Conservation (phyloP, 2,329 filamentous ascomycete genomes). For the Capronia americana region DNA sequence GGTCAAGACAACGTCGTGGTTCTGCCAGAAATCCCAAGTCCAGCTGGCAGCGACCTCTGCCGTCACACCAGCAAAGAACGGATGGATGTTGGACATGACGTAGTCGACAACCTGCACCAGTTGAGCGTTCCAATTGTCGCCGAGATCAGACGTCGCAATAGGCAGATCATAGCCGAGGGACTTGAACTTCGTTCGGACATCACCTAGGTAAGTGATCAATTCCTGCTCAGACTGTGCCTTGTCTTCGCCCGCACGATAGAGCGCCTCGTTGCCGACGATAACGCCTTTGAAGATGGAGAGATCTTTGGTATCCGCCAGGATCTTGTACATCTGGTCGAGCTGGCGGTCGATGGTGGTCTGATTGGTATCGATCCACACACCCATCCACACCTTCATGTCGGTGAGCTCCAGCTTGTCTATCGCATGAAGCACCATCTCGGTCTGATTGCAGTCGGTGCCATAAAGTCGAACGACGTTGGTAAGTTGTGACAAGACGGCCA, state of each 20-base stretch:
- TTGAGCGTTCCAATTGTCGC: constrained; percentile 78
- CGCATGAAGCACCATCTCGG: constrained; percentile 86
- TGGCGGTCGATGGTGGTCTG: constrained; percentile 83
- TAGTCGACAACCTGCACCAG: constrained; percentile 77
- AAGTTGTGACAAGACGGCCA: constrained; percentile 87
- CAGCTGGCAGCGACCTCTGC: constrained; percentile 73
- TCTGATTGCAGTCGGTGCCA: constrained; percentile 97
- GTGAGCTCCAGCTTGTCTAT: constrained; percentile 74
- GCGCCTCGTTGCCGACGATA: constrained; percentile 69
- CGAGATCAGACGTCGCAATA: constrained; percentile 86
- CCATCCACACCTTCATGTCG: constrained; percentile 88
- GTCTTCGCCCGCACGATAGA: constrained; percentile 57
- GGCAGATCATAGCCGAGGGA: constrained; percentile 71
- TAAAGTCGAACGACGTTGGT: constrained; percentile 89
- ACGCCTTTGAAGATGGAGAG: constrained; percentile 63
- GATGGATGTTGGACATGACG: constrained; percentile 96
- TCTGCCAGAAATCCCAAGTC: constrained; percentile 83
- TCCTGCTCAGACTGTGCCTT: constrained; percentile 69
- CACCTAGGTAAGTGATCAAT: constrained; percentile 68
- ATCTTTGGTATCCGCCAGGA: constrained; percentile 65
- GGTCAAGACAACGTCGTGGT: constrained; percentile 70
- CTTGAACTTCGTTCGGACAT: constrained; percentile 76
- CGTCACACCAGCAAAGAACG: constrained; percentile 85
- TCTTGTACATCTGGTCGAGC: constrained; percentile 80
- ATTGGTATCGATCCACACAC: constrained; percentile 90